Conservation (phyloP, 148 eudicot genomes). For the Persicaria tinctoria region DNA sequence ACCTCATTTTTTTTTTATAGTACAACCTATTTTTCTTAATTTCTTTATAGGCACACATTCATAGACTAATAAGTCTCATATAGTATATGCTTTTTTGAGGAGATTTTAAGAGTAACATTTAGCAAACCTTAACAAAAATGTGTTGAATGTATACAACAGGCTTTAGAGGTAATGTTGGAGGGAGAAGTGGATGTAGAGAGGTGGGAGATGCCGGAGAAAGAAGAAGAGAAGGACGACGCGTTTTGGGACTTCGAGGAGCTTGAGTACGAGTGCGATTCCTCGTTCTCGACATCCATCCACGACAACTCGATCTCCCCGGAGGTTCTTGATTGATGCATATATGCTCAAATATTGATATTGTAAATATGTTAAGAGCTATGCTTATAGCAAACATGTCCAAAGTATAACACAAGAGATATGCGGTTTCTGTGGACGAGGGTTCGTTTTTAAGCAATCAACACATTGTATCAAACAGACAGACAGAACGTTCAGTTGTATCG, state of each 20-base stretch:
- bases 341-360: not conserved
- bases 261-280: constrained; percentile 52
- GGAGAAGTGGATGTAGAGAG: constrained; percentile 39
- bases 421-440: not conserved
- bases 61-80: not conserved
- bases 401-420: not conserved
- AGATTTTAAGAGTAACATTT: too few relatives aligned
- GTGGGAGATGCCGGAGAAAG: constrained; percentile 87
- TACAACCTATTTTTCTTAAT: not conserved
- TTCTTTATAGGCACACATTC: not conserved
- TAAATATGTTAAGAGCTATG: not conserved
- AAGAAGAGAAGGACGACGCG: constrained; percentile 56
- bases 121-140: too few relatives aligned
- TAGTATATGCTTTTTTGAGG: not conserved
- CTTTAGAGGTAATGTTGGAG: constrained; percentile 42
- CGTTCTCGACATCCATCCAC: constrained; percentile 47
- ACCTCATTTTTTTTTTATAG: not conserved
- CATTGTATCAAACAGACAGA: too few relatives aligned
- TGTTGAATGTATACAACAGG: constrained; percentile 30
- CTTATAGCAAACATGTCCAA: not conserved
- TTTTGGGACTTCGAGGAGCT: constrained; percentile 83
- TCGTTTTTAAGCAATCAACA: not conserved
- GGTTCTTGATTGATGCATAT: constrained; percentile 22
- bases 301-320: constrained; percentile 38
- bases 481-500: not conserved